Conservation (phyloP, 768 basidiomycete species). For the Asterophora lycoperdoides region DNA sequence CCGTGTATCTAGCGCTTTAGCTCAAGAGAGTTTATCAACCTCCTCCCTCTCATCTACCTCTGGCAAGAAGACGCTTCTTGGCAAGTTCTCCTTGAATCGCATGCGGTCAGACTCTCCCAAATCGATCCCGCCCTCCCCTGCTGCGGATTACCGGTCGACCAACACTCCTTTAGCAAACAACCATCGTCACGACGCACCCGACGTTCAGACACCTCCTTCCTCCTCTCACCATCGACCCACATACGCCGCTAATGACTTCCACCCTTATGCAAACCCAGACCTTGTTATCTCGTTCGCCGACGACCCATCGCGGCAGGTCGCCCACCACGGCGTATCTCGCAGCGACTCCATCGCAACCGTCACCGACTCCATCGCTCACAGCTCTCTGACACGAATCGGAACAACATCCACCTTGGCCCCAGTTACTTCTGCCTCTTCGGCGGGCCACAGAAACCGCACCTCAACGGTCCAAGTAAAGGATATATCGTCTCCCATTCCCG, state of each 20-base stretch:
- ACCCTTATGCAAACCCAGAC: slow-evolving; percentile 83
- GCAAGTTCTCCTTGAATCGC: slow-evolving; percentile 42
- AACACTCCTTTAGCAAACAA: slow-evolving; percentile 16
- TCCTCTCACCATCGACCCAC: slow-evolving; percentile 14
- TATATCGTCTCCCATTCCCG: slow-evolving; percentile 53
- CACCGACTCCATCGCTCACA: slow-evolving; percentile 34
- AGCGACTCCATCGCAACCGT: slow-evolving; percentile 53
- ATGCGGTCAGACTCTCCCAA: slow-evolving; percentile 31
- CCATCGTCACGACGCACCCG: neutral
- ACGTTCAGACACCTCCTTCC: slow-evolving; percentile 10
- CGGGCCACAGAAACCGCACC: slow-evolving; percentile 22
- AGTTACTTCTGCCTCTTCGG: slow-evolving; percentile 20
- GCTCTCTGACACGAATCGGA: slow-evolving; percentile 29
- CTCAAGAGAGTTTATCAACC: slow-evolving; percentile 58
- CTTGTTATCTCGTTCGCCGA: slow-evolving; percentile 41
- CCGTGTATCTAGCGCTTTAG: slow-evolving; percentile 41
- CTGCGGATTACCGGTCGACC: slow-evolving; percentile 27
- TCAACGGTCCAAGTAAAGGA: slow-evolving; percentile 44
- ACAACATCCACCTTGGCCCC: slow-evolving; percentile 33
- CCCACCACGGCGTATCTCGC: slow-evolving; percentile 31
- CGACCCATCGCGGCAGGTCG: slow-evolving; percentile 26
- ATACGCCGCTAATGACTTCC: slow-evolving; percentile 40
- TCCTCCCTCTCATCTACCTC: slow-evolving; percentile 39
- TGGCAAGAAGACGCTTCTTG: slow-evolving; percentile 32
- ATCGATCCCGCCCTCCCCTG: slow-evolving; percentile 27